Evolutionary conservation across 2,329 filamentous ascomycete genomes (phyloP).

Genomic region (Paracorniculantispora psalliotae): DNA sequence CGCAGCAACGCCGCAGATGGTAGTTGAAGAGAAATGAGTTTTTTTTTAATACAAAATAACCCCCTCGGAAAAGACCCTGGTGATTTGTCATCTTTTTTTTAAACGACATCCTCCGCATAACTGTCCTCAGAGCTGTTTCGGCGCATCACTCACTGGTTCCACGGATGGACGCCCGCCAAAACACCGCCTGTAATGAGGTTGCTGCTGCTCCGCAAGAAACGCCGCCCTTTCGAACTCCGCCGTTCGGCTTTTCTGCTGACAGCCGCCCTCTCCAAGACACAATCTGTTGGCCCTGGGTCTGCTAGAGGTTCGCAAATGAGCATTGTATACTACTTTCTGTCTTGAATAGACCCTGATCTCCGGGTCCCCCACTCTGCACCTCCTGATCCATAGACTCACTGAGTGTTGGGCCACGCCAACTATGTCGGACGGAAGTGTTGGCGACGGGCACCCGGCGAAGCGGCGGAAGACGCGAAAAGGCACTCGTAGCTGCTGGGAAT

Average conservation of each 20-base stretch:
- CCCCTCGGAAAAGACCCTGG: no score
- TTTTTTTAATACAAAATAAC: no score
- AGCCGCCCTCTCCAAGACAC: neutral
- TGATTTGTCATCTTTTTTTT: no score
- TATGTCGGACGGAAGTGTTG: neutral
- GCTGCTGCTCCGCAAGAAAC: neutral
- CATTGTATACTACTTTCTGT: neutral
- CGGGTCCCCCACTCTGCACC: neutral
- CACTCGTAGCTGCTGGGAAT: constrained; percentile 56
- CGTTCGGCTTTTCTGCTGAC: neutral
- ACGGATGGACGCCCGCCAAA: no score
- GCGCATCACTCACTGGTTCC: no score
- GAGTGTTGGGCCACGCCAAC: neutral
- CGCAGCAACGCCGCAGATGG: no score
- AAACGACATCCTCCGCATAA: no score
- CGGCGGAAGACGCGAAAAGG: constrained; percentile 45
- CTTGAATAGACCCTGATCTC: neutral
- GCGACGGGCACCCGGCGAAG: constrained; percentile 19
- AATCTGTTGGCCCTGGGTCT: neutral
- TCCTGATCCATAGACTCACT: neutral
- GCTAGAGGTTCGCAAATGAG: neutral
- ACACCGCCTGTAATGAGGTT: neutral
- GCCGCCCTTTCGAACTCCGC: neutral
- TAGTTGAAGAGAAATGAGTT: no score
- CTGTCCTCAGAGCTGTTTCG: no score